phyloP scores from a whole-genome alignment of 495 filamentous ascomycete species.

The Aspergillus bertholletiae region DNA sequence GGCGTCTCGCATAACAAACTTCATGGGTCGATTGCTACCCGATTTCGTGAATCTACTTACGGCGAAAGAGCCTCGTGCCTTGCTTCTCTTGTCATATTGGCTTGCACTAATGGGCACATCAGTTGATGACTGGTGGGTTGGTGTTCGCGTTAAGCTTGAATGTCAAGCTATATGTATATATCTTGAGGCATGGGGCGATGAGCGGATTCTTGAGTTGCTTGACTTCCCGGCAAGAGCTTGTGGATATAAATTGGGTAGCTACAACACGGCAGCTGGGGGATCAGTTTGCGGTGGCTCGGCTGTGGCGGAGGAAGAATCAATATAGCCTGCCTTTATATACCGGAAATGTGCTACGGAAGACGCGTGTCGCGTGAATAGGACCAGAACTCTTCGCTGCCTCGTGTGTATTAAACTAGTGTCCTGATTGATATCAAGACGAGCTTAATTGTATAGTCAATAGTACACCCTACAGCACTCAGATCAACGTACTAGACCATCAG shows the following conservation, averaged over 20 bases:
- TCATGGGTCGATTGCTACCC: constrained; percentile 30
- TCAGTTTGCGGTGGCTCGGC: too few relatives aligned
- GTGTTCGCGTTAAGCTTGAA: constrained; percentile 25
- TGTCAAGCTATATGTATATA: constrained; percentile 37
- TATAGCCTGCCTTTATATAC: too few relatives aligned
- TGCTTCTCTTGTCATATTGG: constrained; percentile 40
- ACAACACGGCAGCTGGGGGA: too few relatives aligned
- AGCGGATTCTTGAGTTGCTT: neutral
- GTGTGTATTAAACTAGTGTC: too few relatives aligned
- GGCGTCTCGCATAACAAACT: constrained; percentile 20
- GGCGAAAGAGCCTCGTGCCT: constrained; percentile 28
- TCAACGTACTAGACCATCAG: too few relatives aligned
- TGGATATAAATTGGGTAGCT: constrained; percentile 1
- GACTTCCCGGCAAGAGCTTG: neutral
- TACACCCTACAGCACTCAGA: too few relatives aligned
- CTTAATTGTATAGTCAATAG: too few relatives aligned
- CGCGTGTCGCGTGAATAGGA: too few relatives aligned
- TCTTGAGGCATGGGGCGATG: constrained; percentile 14
- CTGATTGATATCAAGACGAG: too few relatives aligned
- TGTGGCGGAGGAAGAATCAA: too few relatives aligned
- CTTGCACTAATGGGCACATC: constrained; percentile 28
- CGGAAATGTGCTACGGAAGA: too few relatives aligned
- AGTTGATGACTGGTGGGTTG: constrained; percentile 26
- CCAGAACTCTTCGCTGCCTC: too few relatives aligned
- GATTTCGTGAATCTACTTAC: constrained; percentile 28